Evolutionary conservation across 225 moss, liverwort and hornwort genomes (phyloP).

Genomic region (Antitrichia curtipendula): DNA sequence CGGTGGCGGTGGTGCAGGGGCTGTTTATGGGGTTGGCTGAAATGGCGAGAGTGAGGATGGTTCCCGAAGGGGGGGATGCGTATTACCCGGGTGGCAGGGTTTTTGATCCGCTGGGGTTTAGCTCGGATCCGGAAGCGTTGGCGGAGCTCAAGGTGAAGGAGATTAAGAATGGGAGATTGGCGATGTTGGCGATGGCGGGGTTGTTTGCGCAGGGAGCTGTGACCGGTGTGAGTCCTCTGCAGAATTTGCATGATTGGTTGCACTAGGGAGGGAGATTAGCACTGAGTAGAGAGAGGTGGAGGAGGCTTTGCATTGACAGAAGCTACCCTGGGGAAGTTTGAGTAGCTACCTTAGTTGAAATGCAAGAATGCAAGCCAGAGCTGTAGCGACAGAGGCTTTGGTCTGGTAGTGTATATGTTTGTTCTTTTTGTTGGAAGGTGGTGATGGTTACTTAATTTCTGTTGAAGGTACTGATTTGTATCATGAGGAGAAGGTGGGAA

Average conservation of each 20-base stretch:
- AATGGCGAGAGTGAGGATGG: not conserved
- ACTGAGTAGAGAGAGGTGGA: not conserved
- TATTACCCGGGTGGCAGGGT: slow-evolving; percentile 25
- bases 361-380: not conserved
- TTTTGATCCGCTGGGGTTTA: slow-evolving; percentile 34
- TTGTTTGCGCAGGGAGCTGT: slow-evolving; percentile 33
- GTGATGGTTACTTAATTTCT: not conserved
- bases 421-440: not conserved
- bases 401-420: not conserved
- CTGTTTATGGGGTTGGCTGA: slow-evolving; percentile 30
- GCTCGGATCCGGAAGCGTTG: slow-evolving; percentile 11
- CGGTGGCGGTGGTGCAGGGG: slow-evolving; percentile 4
- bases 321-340: not conserved
- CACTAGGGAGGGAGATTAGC: not conserved
- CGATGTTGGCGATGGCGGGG: slow-evolving; percentile 42
- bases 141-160: slow-evolving; percentile 49
- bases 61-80: not conserved
- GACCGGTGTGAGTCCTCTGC: slow-evolving; percentile 15
- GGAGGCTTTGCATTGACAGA: not conserved
- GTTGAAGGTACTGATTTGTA: not conserved
- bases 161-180: slow-evolving; percentile 37
- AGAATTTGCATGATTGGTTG: slow-evolving; percentile 20
- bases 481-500: not conserved
- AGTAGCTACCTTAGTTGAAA: not conserved
- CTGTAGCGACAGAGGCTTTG: not conserved